Evolutionary conservation across 441 rosid genomes (phyloP).

Genomic region (Aquilaria agallochum): DNA sequence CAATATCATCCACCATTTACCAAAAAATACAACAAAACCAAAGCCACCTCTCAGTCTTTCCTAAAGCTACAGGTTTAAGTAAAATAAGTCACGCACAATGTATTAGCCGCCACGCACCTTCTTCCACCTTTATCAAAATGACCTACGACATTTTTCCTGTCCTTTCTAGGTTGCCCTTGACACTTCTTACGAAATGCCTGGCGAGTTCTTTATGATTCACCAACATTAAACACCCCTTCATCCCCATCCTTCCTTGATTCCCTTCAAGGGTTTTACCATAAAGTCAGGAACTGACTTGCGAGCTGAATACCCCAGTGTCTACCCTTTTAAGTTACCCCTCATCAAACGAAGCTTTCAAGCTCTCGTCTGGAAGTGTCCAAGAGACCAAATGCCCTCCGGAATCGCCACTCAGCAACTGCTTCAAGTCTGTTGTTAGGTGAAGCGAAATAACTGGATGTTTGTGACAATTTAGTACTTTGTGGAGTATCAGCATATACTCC

Average conservation of each 20-base stretch:
- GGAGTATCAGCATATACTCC: slow-evolving; percentile 77
- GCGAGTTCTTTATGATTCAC: slow-evolving; percentile 4
- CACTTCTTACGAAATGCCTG: slow-evolving; percentile 5
- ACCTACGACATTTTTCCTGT: slow-evolving; percentile 1
- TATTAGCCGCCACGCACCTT: slow-evolving; percentile 5
- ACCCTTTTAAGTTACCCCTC: slow-evolving; percentile 28
- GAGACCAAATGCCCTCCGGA: slow-evolving; percentile 72
- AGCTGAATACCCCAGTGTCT: not conserved
- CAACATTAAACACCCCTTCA: slow-evolving; percentile 4
- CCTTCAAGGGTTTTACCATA: not conserved
- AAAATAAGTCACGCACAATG: not conserved
- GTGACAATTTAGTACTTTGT: slow-evolving; percentile 75
- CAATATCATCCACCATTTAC: slow-evolving; percentile 19
- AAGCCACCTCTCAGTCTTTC: slow-evolving; percentile 13
- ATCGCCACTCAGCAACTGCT: slow-evolving; percentile 91
- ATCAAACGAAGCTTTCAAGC: slow-evolving; percentile 49
- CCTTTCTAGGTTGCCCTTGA: not conserved
- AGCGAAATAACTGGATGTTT: slow-evolving; percentile 85
- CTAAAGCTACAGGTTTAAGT: slow-evolving; percentile 10
- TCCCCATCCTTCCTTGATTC: slow-evolving; percentile 2
- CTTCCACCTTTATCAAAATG: slow-evolving; percentile 8
- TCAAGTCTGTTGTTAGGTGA: slow-evolving; percentile 63
- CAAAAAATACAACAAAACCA: slow-evolving; percentile 21
- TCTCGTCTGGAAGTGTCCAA: slow-evolving; percentile 81
- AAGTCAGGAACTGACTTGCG: too few relatives aligned